A percentile compares a stretch with the other conserved stretches of the same genome.
These are phyloP conservation scores for Cardamine resedifolia DNA, from an alignment of 345 rosid genomes.

Conservation along the genomic window DNA sequence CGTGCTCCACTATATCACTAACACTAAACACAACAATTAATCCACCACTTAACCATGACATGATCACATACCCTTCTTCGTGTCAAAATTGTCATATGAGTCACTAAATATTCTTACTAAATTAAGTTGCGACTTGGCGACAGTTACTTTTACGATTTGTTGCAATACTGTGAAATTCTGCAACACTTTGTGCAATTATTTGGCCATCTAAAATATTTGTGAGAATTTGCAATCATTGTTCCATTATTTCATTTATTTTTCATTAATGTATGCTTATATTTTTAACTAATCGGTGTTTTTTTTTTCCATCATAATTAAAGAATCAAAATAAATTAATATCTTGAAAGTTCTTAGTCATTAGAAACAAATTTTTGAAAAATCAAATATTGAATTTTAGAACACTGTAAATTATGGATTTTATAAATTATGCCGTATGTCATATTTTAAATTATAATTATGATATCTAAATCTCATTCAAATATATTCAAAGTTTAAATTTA, in stretches of 20 bases:
- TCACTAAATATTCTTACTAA: neutral
- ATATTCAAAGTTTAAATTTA: neutral
- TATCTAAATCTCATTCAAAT: neutral
- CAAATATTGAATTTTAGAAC: neutral
- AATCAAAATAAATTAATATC: neutral
- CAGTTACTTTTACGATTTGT: neutral
- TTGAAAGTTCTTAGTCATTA: neutral
- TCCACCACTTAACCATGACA: neutral
- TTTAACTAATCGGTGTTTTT: neutral
- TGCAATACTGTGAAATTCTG: neutral
- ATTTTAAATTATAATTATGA: neutral
- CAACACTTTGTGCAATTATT: neutral
- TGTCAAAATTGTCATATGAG: neutral
- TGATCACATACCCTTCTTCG: neutral
- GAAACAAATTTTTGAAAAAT: neutral
- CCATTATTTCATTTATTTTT: neutral
- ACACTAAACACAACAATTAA: neutral
- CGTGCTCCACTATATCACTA: neutral
- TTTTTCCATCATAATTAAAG: neutral
- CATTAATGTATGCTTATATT: neutral
- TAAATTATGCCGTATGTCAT: neutral
- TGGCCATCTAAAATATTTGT: neutral
- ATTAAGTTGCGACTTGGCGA: neutral
- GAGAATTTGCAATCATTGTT: neutral
- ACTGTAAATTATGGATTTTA: neutral